phyloP scores from a whole-genome alignment of 495 filamentous ascomycete species.

The Lentithecium fluviatile region DNA sequence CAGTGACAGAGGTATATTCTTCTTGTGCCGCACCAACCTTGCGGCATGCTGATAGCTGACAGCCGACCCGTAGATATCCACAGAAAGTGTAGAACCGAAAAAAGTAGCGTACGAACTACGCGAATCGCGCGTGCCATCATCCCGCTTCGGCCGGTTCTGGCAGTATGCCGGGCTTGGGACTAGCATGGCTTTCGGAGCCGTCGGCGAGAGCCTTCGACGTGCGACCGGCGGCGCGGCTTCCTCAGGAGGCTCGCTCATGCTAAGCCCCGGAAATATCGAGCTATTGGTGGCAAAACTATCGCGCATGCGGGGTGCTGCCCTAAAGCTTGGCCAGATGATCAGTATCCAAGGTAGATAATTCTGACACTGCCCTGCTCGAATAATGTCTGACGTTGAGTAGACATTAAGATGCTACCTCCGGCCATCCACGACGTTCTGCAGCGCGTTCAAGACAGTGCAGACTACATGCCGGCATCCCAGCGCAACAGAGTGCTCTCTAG shows the following conservation, averaged over 20 bases:
- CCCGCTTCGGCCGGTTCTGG: constrained; percentile 82
- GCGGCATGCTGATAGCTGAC: constrained; percentile 47
- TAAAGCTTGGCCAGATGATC: constrained; percentile 98
- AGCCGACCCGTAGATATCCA: constrained; percentile 39
- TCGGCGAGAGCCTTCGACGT: constrained; percentile 77
- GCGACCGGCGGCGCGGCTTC: constrained; percentile 57
- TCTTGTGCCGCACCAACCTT: background rate
- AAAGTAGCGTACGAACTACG: constrained; percentile 64
- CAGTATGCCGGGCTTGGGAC: constrained; percentile 91
- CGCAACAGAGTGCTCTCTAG: constrained; percentile 74
- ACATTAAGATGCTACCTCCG: constrained; percentile 90
- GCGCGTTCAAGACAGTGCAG: constrained; percentile 92
- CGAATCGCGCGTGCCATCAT: constrained; percentile 88
- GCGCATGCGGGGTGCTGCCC: constrained; percentile 92
- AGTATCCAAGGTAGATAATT: constrained; percentile 75
- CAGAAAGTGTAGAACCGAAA: constrained; percentile 25
- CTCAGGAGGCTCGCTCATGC: constrained; percentile 70
- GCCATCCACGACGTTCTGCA: constrained; percentile 84
- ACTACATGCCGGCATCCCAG: constrained; percentile 96
- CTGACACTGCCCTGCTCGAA: constrained; percentile 61
- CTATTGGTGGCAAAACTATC: constrained; percentile 88
- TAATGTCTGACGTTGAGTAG: constrained; percentile 41
- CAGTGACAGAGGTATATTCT: constrained; percentile 29
- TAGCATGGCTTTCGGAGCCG: constrained; percentile 93
- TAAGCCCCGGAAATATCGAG: constrained; percentile 87